phyloP scores from a whole-genome alignment of 371 early-diverging fungal genomes.

The Mortierella sp. region DNA sequence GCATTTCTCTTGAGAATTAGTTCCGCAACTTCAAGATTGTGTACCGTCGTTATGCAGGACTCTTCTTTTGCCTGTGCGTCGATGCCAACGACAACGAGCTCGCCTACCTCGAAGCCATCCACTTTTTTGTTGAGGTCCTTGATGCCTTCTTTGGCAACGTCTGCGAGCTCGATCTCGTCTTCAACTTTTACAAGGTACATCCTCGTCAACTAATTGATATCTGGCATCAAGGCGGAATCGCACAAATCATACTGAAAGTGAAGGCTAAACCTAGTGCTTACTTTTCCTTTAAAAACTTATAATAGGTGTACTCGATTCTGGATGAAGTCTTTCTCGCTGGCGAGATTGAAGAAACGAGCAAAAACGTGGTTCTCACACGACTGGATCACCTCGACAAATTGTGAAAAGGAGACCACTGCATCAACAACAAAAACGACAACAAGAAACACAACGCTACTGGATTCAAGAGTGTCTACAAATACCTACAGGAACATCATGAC shows the following conservation, averaged over 20 bases:
- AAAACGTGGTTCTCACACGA: conserved; percentile 79
- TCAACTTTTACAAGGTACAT: conserved; percentile 95
- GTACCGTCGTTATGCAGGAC: conserved; percentile 96
- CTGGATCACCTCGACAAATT: conserved; percentile 86
- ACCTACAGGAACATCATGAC: not conserved
- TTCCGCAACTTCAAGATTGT: conserved; percentile 96
- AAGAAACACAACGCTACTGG: not conserved
- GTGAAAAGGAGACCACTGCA: conserved; percentile 52
- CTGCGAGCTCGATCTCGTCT: conserved; percentile 97
- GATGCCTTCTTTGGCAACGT: conserved; percentile 99
- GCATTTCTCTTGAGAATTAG: conserved; percentile 55
- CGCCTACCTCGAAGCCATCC: conserved; percentile 95
- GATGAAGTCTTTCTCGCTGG: conserved; percentile 98
- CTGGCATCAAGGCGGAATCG: not conserved
- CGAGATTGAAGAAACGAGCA: conserved; percentile 97
- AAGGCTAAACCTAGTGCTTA: not conserved
- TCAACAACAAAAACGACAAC: conserved; percentile 7
- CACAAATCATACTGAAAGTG: not conserved
- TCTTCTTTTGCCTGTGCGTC: conserved; percentile 98
- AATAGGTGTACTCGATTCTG: conserved; percentile 93
- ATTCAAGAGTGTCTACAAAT: not conserved
- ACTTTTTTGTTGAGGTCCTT: conserved; percentile 98
- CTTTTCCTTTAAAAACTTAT: not conserved
- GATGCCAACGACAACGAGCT: conserved; percentile 98
- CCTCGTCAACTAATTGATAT: not conserved